Conservation (phyloP, 345 rosid species). For the Ceriops tagal region DNA sequence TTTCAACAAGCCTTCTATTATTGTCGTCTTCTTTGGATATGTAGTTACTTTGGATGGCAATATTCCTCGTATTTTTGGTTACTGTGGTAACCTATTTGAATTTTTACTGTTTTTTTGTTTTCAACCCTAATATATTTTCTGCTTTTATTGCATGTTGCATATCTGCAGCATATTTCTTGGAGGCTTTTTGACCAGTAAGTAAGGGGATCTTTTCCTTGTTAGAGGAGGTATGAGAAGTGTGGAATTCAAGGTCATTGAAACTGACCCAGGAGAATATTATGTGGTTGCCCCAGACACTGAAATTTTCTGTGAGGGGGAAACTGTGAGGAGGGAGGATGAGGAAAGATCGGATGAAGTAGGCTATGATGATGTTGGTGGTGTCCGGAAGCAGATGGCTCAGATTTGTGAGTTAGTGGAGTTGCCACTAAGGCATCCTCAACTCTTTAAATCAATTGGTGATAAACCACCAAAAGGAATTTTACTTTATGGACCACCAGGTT, state of each 20-base stretch:
- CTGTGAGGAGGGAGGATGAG: conserved; percentile 64
- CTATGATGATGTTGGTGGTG: conserved; percentile 80
- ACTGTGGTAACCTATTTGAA: too few species aligned
- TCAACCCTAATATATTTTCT: background rate
- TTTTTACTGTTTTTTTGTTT: too few species aligned
- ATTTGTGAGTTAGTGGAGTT: conserved; percentile 70
- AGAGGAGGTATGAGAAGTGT: conserved; percentile 74
- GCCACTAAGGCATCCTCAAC: conserved; percentile 68
- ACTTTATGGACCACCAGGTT: conserved; percentile 41
- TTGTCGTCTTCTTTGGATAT: too few species aligned
- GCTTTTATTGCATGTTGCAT: background rate
- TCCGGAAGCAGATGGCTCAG: conserved; percentile 71
- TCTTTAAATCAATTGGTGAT: conserved; percentile 66
- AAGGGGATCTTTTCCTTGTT: conserved; percentile 61
- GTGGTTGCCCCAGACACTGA: conserved; percentile 73
- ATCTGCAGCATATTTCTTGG: conserved; percentile 57
- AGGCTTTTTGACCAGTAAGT: conserved; percentile 63
- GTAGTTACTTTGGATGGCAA: too few species aligned
- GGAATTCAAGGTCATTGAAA: conserved; percentile 58
- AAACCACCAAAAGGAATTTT: conserved; percentile 70
- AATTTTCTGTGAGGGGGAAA: conserved; percentile 70
- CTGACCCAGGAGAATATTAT: conserved; percentile 60
- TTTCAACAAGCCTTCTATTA: too few species aligned
- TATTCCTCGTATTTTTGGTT: too few species aligned
- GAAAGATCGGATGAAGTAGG: conserved; percentile 64